Evolutionary conservation across 2,329 filamentous ascomycete genomes (phyloP).

Genomic region (Fusarium sp.): DNA sequence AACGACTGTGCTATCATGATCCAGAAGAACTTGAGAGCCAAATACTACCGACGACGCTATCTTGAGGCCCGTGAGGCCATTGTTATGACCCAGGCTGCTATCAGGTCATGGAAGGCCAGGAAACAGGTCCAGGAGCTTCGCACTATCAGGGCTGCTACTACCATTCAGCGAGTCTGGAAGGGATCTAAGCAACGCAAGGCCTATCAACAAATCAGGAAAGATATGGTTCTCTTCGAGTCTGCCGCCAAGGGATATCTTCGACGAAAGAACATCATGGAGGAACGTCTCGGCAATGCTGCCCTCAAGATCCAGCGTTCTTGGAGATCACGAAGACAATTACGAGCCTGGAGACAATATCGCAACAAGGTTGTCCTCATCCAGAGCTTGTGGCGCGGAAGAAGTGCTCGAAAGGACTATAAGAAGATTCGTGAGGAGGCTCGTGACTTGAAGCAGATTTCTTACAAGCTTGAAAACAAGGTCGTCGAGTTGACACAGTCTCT

Average conservation of each 20-base stretch:
- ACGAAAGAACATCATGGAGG: slow-evolving; percentile 92
- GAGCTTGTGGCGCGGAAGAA: slow-evolving; percentile 89
- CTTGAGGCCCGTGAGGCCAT: slow-evolving; percentile 86
- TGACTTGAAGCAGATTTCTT: slow-evolving; percentile 98
- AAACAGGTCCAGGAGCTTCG: slow-evolving; percentile 82
- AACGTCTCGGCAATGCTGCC: slow-evolving; percentile 90
- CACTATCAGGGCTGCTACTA: slow-evolving; percentile 86
- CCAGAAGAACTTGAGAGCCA: slow-evolving; percentile 95
- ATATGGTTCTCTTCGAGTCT: slow-evolving; percentile 89
- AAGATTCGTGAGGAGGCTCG: slow-evolving; percentile 91
- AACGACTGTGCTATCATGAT: slow-evolving; percentile 98
- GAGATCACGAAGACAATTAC: slow-evolving; percentile 82
- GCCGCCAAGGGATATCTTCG: slow-evolving; percentile 91
- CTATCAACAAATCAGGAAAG: slow-evolving; percentile 81
- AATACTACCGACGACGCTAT: slow-evolving; percentile 93
- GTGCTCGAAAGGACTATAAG: slow-evolving; percentile 87
- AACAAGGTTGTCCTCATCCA: slow-evolving; percentile 90
- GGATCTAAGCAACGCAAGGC: slow-evolving; percentile 88
- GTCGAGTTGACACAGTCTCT: slow-evolving; percentile 96
- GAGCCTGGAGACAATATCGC: slow-evolving; percentile 87
- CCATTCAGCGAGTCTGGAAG: slow-evolving; percentile 94
- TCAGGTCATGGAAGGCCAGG: slow-evolving; percentile 81
- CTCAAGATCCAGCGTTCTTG: slow-evolving; percentile 90
- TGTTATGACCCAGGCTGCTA: slow-evolving; percentile 79
- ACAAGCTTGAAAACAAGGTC: slow-evolving; percentile 99